Evolutionary conservation across 352 stramenopile species (phyloP).

Genomic region (Phytopythium kandeliae): DNA sequence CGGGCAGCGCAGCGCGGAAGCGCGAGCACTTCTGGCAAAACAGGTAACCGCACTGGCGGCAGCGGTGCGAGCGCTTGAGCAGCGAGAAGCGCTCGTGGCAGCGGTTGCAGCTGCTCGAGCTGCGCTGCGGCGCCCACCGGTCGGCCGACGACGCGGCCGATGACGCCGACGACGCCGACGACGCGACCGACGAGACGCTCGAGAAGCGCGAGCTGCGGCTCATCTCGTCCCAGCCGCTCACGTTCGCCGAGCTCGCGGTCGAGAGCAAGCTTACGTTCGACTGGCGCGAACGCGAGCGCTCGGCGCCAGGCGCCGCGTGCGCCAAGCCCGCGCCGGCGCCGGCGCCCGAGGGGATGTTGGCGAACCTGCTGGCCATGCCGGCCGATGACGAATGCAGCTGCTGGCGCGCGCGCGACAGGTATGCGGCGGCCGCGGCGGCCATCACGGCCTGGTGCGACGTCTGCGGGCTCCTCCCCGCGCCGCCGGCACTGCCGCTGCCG

Average conservation of each 20-base stretch:
- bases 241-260: constrained; percentile 14
- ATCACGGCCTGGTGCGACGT: constrained; percentile 7
- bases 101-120: constrained; percentile 66
- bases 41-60: constrained; percentile 68
- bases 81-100: constrained; percentile 82
- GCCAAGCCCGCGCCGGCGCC: too few species aligned
- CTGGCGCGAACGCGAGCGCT: constrained; percentile 40
- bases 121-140: constrained; percentile 66
- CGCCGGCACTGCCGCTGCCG: constrained; percentile 3
- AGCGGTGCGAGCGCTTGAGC: constrained; percentile 74
- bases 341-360: constrained; percentile 2
- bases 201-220: constrained; percentile 60
- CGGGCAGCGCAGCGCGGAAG: constrained; percentile 65
- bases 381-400: constrained; percentile 8
- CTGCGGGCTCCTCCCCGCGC: background rate
- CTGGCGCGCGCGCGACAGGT: constrained; percentile 5
- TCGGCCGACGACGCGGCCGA: constrained; percentile 36
- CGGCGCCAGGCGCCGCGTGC: constrained; percentile 4
- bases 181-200: constrained; percentile 28
- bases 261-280: constrained; percentile 42
- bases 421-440: constrained; percentile 7
- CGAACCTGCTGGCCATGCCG: constrained; percentile 8
- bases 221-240: constrained; percentile 33
- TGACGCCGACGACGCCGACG: constrained; percentile 24
- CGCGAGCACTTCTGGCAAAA: constrained; percentile 84